A percentile compares a stretch with the other conserved stretches of the same genome.
Evolutionary conservation across 306 rosid genomes (phyloP).

Genomic region (Corylus avellana): DNA sequence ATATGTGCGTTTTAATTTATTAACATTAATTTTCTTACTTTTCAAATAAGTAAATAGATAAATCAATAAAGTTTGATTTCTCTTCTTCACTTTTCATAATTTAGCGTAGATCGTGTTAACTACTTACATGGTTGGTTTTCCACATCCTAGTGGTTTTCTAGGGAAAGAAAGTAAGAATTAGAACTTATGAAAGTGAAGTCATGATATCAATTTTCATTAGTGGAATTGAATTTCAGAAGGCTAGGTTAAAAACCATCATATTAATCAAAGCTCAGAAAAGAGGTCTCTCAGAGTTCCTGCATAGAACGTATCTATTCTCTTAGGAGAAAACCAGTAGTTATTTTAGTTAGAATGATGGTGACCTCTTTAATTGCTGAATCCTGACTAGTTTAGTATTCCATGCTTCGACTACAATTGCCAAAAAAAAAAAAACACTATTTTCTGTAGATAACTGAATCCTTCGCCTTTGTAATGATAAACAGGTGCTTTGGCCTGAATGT

Average conservation of each 20-base stretch:
- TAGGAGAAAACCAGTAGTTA: background rate
- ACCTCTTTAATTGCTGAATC: background rate
- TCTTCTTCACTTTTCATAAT: background rate
- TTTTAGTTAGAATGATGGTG: background rate
- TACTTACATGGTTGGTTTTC: background rate
- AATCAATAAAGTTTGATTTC: background rate
- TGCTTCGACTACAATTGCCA: background rate
- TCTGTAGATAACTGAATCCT: slow-evolving; percentile 1
- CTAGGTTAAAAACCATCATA: background rate
- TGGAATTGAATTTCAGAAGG: background rate
- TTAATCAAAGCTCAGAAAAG: background rate
- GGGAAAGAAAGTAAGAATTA: background rate
- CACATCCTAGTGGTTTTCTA: background rate
- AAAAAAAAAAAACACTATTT: background rate
- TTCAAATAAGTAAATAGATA: background rate
- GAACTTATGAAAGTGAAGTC: background rate
- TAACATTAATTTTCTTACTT: background rate
- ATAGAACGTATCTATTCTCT: background rate
- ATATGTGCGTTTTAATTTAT: slow-evolving; percentile 40
- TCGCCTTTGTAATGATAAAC: slow-evolving; percentile 35
- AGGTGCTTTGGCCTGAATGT: slow-evolving; percentile 86
- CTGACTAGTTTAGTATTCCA: background rate
- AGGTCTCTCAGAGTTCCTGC: background rate
- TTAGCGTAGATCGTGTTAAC: background rate
- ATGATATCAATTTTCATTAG: background rate